Base-by-base conservation (phyloP, 371 early-diverging fungal species). In the Lichtheimia ornata region DNA sequence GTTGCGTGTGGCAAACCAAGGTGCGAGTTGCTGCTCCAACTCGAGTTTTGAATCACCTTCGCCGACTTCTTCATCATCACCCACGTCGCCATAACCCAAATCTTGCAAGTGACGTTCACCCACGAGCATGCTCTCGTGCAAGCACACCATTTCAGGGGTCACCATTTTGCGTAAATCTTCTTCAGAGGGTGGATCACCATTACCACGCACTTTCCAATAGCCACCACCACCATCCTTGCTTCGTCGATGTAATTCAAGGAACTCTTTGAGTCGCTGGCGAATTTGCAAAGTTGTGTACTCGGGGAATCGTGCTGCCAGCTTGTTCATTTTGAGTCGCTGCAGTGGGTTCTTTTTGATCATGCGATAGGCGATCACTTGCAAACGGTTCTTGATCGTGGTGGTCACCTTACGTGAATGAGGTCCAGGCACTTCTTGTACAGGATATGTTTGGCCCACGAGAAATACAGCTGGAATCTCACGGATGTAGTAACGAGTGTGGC, bases 141-240 rank as follows among this genome's bases (percentile, higher is more conserved):
- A 77, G 75, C 99, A 99, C 22, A 99, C 88, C 90, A 94, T 95
- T 72, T 99, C 99, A 9, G 99, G 99, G n/a, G 98, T 97, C 0
- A 98, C 89, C 74, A 97, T 83, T 66, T 95, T 95, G 49, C 94
- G 84, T 30, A 99, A 70, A 42, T 97, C 97, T 57, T 99, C 97
- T 74, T 99, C 99, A 50, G 72, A 76, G 0, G 97, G 96, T 4
- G 98, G 73, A 3, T 88, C 79, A 12, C 88, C 82, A 6, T 70
- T 84, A n/a, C 83, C 87, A 70, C 97, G 94, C 44, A 96, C 76
- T 56, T 93, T 90, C 98, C 98, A 99, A 67, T 92, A 91, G 17
- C 95, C 95, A 22, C 93, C 92, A 35, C 76, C 76, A 9, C 76
- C 76, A 53, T 74, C 76, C 53, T 96, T 95, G 62, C 90, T 91